A percentile compares a stretch with the other conserved stretches of the same genome.
Conservation (phyloP, 208 protist species). For the Leishmania martiniquensis region DNA sequence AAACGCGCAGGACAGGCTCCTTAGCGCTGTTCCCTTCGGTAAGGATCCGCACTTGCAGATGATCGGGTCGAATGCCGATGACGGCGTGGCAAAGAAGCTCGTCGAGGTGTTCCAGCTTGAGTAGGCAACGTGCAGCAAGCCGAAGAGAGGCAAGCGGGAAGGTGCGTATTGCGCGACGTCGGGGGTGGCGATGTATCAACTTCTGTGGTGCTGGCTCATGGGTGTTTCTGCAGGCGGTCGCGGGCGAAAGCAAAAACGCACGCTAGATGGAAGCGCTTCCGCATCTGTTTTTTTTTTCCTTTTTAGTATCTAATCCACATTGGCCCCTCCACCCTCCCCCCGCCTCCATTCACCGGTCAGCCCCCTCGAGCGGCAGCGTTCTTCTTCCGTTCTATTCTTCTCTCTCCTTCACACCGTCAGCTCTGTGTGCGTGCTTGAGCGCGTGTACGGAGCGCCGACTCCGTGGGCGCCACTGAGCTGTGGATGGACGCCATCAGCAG, state of each 20-base stretch:
- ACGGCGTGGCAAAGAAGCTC: conserved; percentile 45
- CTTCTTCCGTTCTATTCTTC: neutral
- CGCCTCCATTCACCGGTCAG: neutral
- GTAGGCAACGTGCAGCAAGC: neutral
- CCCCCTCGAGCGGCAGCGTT: neutral
- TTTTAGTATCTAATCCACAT: too few relatives aligned
- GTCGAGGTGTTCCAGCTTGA: conserved; percentile 31
- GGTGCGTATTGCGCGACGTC: neutral
- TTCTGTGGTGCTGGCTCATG: neutral
- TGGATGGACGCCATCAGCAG: neutral
- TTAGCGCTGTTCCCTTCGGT: conserved; percentile 27
- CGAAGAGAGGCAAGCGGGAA: neutral
- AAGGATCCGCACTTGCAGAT: conserved; percentile 34
- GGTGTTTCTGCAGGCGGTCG: neutral
- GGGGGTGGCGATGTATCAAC: neutral
- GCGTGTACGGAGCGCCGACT: neutral
- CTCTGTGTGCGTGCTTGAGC: neutral
- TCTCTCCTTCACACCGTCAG: neutral
- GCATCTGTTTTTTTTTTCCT: too few relatives aligned
- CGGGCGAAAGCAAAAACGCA: too few relatives aligned
- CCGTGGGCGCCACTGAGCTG: neutral
- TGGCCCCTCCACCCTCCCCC: too few relatives aligned
- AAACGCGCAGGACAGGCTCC: conserved; percentile 33
- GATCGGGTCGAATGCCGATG: conserved; percentile 42
- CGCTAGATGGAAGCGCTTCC: too few relatives aligned